Percentiles rank a stretch among this genome's conserved stretches.
Conservation (phyloP, 768 basidiomycete genomes). For the Trametes punicea region DNA sequence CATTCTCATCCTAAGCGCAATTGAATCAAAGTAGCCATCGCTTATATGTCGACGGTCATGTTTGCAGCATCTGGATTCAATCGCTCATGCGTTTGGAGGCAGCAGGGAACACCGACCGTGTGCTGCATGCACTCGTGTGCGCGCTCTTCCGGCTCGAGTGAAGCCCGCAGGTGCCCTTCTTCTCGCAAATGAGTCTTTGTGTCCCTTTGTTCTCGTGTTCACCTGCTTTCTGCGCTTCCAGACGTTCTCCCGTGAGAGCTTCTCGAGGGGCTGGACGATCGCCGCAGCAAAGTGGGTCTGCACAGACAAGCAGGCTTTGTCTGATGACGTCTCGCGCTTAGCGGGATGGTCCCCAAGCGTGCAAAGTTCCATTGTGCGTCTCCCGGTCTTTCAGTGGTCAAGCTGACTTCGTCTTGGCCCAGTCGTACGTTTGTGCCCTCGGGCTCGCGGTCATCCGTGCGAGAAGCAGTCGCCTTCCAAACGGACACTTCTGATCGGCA, state of each 20-base stretch:
- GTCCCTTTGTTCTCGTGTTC: background rate
- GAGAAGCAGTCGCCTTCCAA: background rate
- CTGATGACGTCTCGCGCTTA: background rate
- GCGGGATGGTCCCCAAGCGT: background rate
- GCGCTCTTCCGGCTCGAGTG: background rate
- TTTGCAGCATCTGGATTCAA: background rate
- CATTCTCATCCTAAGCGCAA: background rate
- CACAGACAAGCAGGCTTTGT: background rate
- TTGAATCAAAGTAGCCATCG: background rate
- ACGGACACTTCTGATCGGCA: constrained; percentile 5
- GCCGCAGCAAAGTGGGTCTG: background rate
- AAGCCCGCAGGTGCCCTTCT: background rate
- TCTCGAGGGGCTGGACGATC: background rate
- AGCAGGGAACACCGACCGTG: background rate
- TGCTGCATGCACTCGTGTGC: background rate
- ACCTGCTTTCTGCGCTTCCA: constrained; percentile 8
- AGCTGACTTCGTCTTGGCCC: background rate
- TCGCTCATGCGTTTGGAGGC: background rate
- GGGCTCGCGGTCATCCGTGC: constrained; percentile 3
- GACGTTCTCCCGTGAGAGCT: background rate
- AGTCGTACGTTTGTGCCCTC: background rate
- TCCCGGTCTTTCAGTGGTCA: background rate
- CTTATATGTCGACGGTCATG: background rate
- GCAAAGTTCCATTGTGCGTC: background rate
- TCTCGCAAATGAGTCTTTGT: background rate